Conservation (phyloP, 208 protist genomes). For the Acanthamoeba divionensis region DNA sequence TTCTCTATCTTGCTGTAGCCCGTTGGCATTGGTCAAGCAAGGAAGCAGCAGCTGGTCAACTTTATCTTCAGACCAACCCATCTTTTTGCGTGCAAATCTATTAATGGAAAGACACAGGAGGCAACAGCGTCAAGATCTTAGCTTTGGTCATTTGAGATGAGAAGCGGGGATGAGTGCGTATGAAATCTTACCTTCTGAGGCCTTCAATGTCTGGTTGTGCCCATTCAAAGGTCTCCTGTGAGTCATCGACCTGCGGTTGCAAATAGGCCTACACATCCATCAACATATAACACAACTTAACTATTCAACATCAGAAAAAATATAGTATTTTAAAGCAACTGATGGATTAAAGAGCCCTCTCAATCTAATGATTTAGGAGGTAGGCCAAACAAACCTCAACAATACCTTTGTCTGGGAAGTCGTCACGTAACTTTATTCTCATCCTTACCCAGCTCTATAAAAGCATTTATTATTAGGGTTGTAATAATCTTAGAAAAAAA, state of each 20-base stretch:
- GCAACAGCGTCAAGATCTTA: background rate
- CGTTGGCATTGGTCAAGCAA: background rate
- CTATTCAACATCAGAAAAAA: too few relatives aligned
- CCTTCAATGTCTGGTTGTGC: background rate
- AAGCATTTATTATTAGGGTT: background rate
- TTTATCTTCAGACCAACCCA: background rate
- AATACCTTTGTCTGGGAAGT: conserved; percentile 7
- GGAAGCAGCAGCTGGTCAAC: conserved; percentile 2
- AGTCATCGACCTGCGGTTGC: conserved; percentile 11
- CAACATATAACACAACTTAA: too few relatives aligned
- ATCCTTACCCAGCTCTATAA: background rate
- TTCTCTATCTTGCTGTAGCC: background rate
- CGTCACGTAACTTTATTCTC: background rate
- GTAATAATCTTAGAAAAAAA: background rate
- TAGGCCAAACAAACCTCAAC: too few relatives aligned
- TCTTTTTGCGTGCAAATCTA: background rate
- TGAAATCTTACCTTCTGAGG: background rate
- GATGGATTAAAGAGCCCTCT: too few relatives aligned
- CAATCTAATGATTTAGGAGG: too few relatives aligned
- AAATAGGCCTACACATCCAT: background rate
- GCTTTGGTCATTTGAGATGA: background rate
- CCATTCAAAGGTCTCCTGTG: background rate
- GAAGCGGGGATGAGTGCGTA: background rate
- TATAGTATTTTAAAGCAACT: too few relatives aligned
- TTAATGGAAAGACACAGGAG: background rate